phyloP scores from a whole-genome alignment of 176 grass and related monocot species.

The Puya raimondii region DNA sequence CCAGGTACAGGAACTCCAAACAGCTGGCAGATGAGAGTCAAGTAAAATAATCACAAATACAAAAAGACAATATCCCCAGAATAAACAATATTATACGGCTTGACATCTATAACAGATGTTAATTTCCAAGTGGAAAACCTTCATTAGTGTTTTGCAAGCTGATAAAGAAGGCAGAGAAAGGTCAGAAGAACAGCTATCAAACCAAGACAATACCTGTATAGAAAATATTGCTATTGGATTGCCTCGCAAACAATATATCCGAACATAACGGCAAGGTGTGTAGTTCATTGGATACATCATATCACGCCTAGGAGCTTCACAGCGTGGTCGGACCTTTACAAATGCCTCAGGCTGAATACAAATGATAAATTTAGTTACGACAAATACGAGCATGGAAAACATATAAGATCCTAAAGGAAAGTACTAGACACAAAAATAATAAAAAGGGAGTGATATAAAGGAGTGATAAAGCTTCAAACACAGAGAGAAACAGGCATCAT shows the following conservation, averaged over 20 bases:
- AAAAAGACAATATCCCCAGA: not conserved
- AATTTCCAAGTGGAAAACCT: not conserved
- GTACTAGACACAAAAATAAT: not conserved
- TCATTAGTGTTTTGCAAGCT: not conserved
- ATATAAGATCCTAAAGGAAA: not conserved
- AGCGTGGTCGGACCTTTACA: constrained; percentile 59
- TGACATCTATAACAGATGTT: constrained; percentile 1
- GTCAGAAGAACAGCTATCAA: too few relatives aligned
- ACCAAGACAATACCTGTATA: constrained; percentile 38
- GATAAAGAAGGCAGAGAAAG: too few relatives aligned
- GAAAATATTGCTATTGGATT: constrained; percentile 96
- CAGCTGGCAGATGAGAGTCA: constrained; percentile 33
- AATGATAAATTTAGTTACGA: not conserved
- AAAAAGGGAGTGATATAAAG: too few relatives aligned
- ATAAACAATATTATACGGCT: not conserved
- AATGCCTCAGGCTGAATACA: constrained; percentile 64
- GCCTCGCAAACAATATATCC: constrained; percentile 77
- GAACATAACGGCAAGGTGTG: constrained; percentile 82
- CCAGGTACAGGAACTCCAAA: constrained; percentile 75
- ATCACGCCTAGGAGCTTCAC: constrained; percentile 80
- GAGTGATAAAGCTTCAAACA: not conserved
- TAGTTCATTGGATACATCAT: constrained; percentile 71
- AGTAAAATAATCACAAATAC: constrained; percentile 14
- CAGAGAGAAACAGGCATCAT: not conserved
- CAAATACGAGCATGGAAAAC: not conserved